Evolutionary conservation across 371 early-diverging fungal genomes (phyloP), one percentile per base, ranked within the genome.

Genomic region (Mucor velutinosus): DNA sequence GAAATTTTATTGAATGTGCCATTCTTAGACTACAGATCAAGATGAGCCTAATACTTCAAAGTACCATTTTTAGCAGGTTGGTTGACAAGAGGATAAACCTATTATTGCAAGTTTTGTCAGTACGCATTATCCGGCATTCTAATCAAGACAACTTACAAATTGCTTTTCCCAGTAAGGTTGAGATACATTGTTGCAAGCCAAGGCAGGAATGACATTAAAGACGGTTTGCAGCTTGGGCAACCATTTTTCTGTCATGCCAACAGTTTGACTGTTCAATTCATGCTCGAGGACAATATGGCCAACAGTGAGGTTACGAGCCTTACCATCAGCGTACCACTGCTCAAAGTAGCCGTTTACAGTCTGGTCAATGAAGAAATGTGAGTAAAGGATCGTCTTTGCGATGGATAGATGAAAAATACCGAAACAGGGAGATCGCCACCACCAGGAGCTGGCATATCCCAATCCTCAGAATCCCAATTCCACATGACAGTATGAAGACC

Each of bases 201-300:
- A 75, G 19, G 84, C 83, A n/a, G 83, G 83, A 57, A 82, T 62
- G 12, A 83, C 82, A 23, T 75, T 75, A 58, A 80, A 82, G 8
- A 62, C 57, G 37, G 76, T 65, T 65, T 80, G 79, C 25, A 85
- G 65, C 4, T 69, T 58, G 33, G 83, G 81, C 27, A 82, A 39
- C 85, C 85, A 85, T 43, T 71, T 60, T 51, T 75, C 75, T 2
- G 83, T 60, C 77, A 80, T 75, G 17, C 68, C 63, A 15, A 85
- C 74, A 1, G 83, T 85, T 8, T 76, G 71, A 35, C 77, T 76
- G 29, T 77, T 81, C 43, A 80, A 71, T 64, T 85, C 83, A 49
- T 85, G 85, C 53, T 85, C 78, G 53, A 85, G 79, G 15, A 77
- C 73, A 55, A 79, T 73, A 37, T 81, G 83, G 25, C 86, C 86